A percentile compares a stretch with the other conserved stretches of the same genome.
These are phyloP conservation scores for Candida quercuum DNA, from an alignment of 805 yeast genomes.

Conservation along the genomic window DNA sequence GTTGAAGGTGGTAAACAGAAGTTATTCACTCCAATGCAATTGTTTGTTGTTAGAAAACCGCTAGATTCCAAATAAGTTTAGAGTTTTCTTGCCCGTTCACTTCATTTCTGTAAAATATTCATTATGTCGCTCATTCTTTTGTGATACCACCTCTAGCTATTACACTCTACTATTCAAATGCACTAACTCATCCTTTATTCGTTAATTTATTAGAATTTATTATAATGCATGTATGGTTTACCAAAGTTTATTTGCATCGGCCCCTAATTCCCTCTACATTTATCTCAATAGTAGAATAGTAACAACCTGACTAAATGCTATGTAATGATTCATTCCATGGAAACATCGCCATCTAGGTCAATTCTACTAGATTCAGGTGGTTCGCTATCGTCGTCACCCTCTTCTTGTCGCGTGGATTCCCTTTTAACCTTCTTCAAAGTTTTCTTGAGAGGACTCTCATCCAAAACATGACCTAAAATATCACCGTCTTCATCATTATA, in stretches of 20 bases:
- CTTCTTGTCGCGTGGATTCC: too few species aligned
- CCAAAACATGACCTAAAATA: background rate
- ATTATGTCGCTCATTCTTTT: too few species aligned
- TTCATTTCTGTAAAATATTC: background rate
- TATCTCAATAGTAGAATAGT: background rate
- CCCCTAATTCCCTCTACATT: too few species aligned
- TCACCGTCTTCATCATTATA: background rate
- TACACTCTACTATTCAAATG: too few species aligned
- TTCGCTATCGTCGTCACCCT: background rate
- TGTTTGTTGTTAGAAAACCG: conserved; percentile 86
- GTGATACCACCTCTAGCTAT: too few species aligned
- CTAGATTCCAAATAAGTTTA: conserved; percentile 17
- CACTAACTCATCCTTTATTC: background rate
- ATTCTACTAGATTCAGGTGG: background rate
- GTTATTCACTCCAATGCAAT: conserved; percentile 97
- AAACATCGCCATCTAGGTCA: conserved; percentile 6
- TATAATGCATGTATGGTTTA: too few species aligned
- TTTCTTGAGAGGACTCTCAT: too few species aligned
- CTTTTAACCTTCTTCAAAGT: too few species aligned
- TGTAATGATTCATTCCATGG: conserved; percentile 2
- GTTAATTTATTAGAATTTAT: too few species aligned
- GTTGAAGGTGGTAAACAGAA: conserved; percentile 89
- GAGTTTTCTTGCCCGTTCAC: background rate
- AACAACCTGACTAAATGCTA: background rate
- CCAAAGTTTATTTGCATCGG: too few species aligned